Evolutionary conservation across 1,139 yeast species (phyloP).

Genomic region (Arxiozyma bovina): DNA sequence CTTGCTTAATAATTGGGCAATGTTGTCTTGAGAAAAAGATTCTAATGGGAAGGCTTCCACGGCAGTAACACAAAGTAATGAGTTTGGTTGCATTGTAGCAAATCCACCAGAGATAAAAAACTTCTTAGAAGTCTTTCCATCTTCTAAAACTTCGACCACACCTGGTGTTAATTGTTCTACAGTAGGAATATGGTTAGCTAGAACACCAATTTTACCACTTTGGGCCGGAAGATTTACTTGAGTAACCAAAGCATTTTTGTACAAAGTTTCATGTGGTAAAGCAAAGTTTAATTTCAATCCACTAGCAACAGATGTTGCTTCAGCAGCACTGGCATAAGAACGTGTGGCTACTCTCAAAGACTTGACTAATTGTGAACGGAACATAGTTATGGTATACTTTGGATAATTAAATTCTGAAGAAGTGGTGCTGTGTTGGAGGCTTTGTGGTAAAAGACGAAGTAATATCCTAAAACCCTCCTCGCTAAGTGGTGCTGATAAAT

Average conservation of each 20-base stretch:
- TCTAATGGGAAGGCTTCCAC: constrained; percentile 94
- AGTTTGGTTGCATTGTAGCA: constrained; percentile 94
- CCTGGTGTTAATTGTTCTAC: constrained; percentile 97
- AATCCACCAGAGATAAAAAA: constrained; percentile 91
- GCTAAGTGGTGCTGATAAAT: background rate
- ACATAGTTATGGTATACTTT: background rate
- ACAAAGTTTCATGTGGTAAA: constrained; percentile 63
- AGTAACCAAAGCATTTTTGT: constrained; percentile 36
- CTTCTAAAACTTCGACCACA: constrained; percentile 59
- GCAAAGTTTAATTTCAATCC: constrained; percentile 84
- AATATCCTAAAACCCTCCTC: background rate
- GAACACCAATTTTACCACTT: constrained; percentile 94
- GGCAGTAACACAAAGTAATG: constrained; percentile 82
- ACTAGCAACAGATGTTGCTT: constrained; percentile 48
- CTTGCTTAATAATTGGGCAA: constrained; percentile 76
- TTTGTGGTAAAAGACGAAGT: background rate
- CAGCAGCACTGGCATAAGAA: constrained; percentile 85
- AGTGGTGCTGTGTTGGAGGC: background rate
- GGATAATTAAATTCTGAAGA: background rate
- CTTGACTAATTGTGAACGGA: background rate
- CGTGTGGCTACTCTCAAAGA: constrained; percentile 45
- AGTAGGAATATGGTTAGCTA: constrained; percentile 97
- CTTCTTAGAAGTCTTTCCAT: constrained; percentile 41
- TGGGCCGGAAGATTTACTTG: constrained; percentile 96
- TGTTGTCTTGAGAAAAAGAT: constrained; percentile 73